These are phyloP conservation scores for Fusarium nelsonii DNA, from an alignment of 2,329 filamentous ascomycete genomes.

Conservation along the genomic window DNA sequence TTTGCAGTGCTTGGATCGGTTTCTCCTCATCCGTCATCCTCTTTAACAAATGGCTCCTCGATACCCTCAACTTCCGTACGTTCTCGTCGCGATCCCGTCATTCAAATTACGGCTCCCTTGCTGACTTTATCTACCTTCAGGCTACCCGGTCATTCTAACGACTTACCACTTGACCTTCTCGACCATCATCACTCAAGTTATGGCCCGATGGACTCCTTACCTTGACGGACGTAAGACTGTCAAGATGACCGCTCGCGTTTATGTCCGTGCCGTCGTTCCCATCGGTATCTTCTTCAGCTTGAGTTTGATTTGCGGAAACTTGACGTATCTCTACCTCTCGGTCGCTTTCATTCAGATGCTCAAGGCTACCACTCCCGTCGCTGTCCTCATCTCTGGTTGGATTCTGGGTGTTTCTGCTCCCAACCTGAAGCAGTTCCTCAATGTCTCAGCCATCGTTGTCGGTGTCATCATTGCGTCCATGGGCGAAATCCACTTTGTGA, in stretches of 20 bases:
- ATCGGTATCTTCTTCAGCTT: constrained; percentile 97
- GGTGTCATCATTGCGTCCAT: constrained; percentile 95
- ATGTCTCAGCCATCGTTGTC: constrained; percentile 93
- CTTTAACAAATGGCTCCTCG: constrained; percentile 99
- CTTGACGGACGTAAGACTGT: constrained; percentile 96
- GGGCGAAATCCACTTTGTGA: constrained; percentile 94
- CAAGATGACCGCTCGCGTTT: constrained; percentile 96
- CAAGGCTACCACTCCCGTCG: constrained; percentile 97
- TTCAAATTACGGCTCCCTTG: constrained; percentile 11
- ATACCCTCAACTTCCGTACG: constrained; percentile 80
- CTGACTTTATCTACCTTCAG: constrained; percentile 55
- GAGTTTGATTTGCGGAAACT: constrained; percentile 95
- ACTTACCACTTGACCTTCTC: constrained; percentile 97
- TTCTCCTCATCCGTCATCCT: constrained; percentile 95
- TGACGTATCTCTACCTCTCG: constrained; percentile 94
- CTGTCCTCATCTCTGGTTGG: constrained; percentile 92
- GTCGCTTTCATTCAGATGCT: constrained; percentile 99
- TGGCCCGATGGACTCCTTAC: constrained; percentile 88
- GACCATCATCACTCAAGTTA: constrained; percentile 91
- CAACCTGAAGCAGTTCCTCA: constrained; percentile 87
- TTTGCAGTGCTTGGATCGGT: constrained; percentile 86
- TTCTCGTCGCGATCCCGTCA: constrained; percentile 23
- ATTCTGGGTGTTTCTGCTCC: constrained; percentile 84
- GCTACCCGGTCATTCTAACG: constrained; percentile 83
- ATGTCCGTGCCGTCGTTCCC: constrained; percentile 91